phyloP scores from a whole-genome alignment of 805 yeast genomes.

The Metschnikowia noctiluminum region DNA sequence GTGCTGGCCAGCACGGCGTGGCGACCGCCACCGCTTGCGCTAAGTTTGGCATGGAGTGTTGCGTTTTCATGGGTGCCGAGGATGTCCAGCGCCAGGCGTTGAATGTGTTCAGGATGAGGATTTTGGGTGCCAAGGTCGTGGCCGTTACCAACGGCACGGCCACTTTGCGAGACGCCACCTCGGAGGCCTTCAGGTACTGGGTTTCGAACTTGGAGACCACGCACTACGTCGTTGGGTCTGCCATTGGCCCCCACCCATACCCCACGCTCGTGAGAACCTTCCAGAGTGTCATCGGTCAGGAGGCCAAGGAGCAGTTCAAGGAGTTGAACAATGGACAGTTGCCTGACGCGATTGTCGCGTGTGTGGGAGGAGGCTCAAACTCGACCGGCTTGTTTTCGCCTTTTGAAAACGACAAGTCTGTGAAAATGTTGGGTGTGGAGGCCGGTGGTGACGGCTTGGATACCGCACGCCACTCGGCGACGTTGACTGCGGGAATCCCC shows the following conservation, averaged over 20 bases:
- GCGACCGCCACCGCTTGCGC: slow-evolving; percentile 94
- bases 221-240: slow-evolving; percentile 96
- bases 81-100: slow-evolving; percentile 98
- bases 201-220: slow-evolving; percentile 82
- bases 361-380: slow-evolving; percentile 99
- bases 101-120: slow-evolving; percentile 95
- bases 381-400: slow-evolving; percentile 95
- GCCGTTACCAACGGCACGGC: slow-evolving; percentile 93
- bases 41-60: slow-evolving; percentile 88
- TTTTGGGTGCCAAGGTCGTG: slow-evolving; percentile 92
- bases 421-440: slow-evolving; percentile 87
- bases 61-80: slow-evolving; percentile 98
- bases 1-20: slow-evolving; percentile 93
- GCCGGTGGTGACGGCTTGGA: slow-evolving; percentile 98
- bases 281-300: slow-evolving; percentile 95
- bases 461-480: slow-evolving; percentile 88
- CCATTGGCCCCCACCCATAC: slow-evolving; percentile 99
- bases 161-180: slow-evolving; percentile 95
- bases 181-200: slow-evolving; percentile 96
- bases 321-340: slow-evolving; percentile 74
- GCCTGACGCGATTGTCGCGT: slow-evolving; percentile 94
- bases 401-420: slow-evolving; percentile 76
- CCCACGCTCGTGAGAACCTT: slow-evolving; percentile 97
- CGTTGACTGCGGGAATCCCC: slow-evolving; percentile 89
- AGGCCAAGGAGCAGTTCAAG: slow-evolving; percentile 87